Evolutionary conservation across 176 grass and related monocot species (phyloP).

Genomic region (Alopecurus myosuroides): DNA sequence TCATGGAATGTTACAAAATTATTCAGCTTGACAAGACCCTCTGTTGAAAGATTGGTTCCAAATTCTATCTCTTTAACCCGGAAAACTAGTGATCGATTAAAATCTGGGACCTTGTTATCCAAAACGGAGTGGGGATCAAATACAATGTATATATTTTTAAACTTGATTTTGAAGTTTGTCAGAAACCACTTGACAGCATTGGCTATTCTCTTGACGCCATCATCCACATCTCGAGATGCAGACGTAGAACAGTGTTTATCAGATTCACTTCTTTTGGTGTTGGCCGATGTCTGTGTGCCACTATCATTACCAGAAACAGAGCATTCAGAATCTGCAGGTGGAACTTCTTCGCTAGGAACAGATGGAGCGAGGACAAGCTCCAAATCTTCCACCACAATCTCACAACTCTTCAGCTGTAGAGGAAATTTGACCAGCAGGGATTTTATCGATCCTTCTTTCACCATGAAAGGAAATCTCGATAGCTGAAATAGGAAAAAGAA

Average conservation of each 20-base stretch:
- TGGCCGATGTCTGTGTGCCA: conserved; percentile 23
- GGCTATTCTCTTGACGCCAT: conserved; percentile 95
- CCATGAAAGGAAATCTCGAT: conserved; percentile 43
- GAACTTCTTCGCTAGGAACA: conserved; percentile 44
- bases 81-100: conserved; percentile 67
- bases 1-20: conserved; percentile 88
- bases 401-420: conserved; percentile 52
- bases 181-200: conserved; percentile 84
- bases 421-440: conserved; percentile 82
- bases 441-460: conserved; percentile 97
- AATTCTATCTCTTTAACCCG: conserved; percentile 86
- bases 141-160: conserved; percentile 74
- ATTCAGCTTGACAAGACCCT: conserved; percentile 59
- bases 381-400: conserved; percentile 84
- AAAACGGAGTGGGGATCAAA: conserved; percentile 65
- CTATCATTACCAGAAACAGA: conserved; percentile 41
- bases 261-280: conserved; percentile 31
- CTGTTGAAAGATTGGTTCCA: conserved; percentile 60
- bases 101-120: conserved; percentile 38
- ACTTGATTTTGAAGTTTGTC: conserved; percentile 82
- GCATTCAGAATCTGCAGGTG: conserved; percentile 40
- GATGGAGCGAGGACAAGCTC: conserved; percentile 77
- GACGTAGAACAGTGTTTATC: conserved; percentile 45
- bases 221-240: conserved; percentile 75
- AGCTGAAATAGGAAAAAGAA: conserved; percentile 59